phyloP scores from a whole-genome alignment of 345 rosid species.

The Citrus medica region DNA sequence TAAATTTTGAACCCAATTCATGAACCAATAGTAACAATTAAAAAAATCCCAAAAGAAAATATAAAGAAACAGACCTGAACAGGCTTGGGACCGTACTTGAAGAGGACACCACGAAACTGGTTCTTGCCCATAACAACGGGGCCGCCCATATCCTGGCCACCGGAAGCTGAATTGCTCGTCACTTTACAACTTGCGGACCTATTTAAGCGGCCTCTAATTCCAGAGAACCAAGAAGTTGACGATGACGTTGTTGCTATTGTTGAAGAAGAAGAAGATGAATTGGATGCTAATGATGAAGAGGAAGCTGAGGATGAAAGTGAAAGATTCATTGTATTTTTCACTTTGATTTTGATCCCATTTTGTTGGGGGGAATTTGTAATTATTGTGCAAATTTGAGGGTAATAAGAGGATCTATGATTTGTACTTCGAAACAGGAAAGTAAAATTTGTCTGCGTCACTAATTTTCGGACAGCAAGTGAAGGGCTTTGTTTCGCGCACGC shows the following conservation, averaged over 20 bases:
- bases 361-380: not conserved
- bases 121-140: conserved; percentile 84
- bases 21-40: not conserved
- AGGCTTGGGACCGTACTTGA: conserved; percentile 88
- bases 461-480: not conserved
- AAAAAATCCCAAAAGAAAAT: not conserved
- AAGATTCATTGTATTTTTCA: conserved; percentile 24
- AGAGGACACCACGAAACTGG: conserved; percentile 86
- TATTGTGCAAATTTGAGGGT: not conserved
- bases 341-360: not conserved
- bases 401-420: not conserved
- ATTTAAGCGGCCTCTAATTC: conserved; percentile 63
- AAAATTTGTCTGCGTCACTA: not conserved
- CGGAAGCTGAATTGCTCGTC: conserved; percentile 24
- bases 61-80: conserved; percentile 55
- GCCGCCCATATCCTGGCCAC: conserved; percentile 35
- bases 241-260: conserved; percentile 2
- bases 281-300: conserved; percentile 8
- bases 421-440: not conserved
- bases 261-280: conserved; percentile 14
- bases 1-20: not conserved
- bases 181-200: conserved; percentile 37
- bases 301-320: conserved; percentile 16
- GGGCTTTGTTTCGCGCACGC: not conserved
- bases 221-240: conserved; percentile 57